Evolutionary conservation across 768 basidiomycete genomes (phyloP).

Genomic region (Symmetrospora coprosmae): DNA sequence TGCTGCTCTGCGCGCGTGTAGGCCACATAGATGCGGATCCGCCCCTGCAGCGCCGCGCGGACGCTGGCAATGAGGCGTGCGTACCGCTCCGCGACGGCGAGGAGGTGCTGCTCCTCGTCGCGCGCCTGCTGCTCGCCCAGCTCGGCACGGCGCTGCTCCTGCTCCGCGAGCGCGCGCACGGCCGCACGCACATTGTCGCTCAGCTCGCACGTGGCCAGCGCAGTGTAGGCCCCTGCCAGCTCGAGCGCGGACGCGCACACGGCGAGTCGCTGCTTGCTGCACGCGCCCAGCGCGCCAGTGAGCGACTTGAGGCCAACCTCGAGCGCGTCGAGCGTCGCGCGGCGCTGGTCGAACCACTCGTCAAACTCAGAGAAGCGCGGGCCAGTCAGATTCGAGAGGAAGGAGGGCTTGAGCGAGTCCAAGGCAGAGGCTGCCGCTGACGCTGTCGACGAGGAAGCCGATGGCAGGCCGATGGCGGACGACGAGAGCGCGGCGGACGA

Average conservation of each 20-base stretch:
- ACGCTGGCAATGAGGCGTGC: conserved; percentile 76
- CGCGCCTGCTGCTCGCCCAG: conserved; percentile 59
- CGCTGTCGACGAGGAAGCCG: conserved; percentile 40
- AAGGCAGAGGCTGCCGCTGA: conserved; percentile 21
- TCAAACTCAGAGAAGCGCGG: conserved; percentile 16
- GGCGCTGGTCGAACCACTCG: conserved; percentile 86
- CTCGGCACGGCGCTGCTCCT: conserved; percentile 61
- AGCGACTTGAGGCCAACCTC: conserved; percentile 77
- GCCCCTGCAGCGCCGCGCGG: no score
- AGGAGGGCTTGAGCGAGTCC: conserved; percentile 15
- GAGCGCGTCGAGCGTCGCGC: conserved; percentile 67
- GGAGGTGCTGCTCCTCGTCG: conserved; percentile 64
- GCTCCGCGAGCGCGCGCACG: conserved; percentile 55
- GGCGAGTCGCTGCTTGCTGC: conserved; percentile 63
- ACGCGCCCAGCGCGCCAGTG: conserved; percentile 69
- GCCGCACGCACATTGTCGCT: conserved; percentile 53
- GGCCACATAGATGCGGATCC: conserved; percentile 61
- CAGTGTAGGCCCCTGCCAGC: conserved; percentile 56
- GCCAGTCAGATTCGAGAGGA: conserved; percentile 10
- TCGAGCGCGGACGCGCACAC: conserved; percentile 39
- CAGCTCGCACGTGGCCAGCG: conserved; percentile 40
- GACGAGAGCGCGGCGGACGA: no score
- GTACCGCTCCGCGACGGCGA: conserved; percentile 81
- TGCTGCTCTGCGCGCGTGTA: conserved; percentile 74
- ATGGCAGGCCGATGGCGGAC: no score